phyloP scores from a whole-genome alignment of 1,139 yeast species.

The Yamadazyma epiphylla region DNA sequence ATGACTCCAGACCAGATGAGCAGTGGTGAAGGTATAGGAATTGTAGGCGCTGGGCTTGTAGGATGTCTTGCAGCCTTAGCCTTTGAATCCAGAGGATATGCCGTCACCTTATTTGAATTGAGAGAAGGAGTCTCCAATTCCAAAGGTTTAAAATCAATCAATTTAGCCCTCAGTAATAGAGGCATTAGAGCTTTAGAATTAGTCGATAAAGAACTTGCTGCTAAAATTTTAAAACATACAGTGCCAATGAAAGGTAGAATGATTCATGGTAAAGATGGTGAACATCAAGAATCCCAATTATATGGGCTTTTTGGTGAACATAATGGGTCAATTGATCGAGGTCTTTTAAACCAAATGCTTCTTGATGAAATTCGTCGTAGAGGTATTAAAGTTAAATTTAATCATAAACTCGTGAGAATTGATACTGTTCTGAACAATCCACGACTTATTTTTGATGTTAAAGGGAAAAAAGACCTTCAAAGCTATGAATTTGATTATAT shows the following conservation, averaged over 20 bases:
- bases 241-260: constrained; percentile 89
- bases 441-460: constrained; percentile 19
- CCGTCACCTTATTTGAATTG: constrained; percentile 68
- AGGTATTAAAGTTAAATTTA: constrained; percentile 48
- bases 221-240: constrained; percentile 52
- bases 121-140: constrained; percentile 35
- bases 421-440: constrained; percentile 21
- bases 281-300: constrained; percentile 58
- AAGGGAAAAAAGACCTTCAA: constrained; percentile 9
- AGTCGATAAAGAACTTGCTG: constrained; percentile 59
- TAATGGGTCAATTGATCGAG: constrained; percentile 82
- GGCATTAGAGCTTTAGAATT: constrained; percentile 69
- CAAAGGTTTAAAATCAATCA: constrained; percentile 63
- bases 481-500: constrained; percentile 49
- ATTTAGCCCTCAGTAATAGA: constrained; percentile 80
- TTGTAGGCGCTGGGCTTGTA: constrained; percentile 84
- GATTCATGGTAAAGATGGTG: constrained; percentile 72
- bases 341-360: constrained; percentile 62
- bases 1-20: too few species aligned
- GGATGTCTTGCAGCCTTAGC: constrained; percentile 88
- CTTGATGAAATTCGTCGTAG: constrained; percentile 52
- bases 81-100: constrained; percentile 65
- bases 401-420: constrained; percentile 50
- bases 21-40: constrained; percentile 39
- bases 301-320: constrained; percentile 85